Conservation (phyloP, 345 rosid species). For the Zanthoxylum bungeanum region DNA sequence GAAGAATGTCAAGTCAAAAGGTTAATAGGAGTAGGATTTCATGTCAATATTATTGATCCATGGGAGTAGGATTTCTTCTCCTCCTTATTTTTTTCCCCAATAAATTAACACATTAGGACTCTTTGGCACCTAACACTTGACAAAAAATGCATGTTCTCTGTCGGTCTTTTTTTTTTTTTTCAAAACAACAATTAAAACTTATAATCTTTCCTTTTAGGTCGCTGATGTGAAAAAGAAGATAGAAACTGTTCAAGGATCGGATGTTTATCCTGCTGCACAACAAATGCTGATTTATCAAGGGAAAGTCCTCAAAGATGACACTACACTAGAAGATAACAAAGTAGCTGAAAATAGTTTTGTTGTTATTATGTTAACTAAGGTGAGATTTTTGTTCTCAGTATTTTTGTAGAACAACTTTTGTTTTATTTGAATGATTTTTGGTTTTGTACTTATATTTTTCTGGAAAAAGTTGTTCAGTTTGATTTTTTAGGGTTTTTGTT, state of each 20-base stretch:
- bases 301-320: conserved; percentile 72
- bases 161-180: too few species aligned
- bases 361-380: conserved; percentile 85
- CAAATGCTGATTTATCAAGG: conserved; percentile 89
- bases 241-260: conserved; percentile 64
- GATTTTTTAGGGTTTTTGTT: neutral
- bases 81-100: neutral
- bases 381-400: conserved; percentile 12
- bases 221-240: conserved; percentile 73
- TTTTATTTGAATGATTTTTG: neutral
- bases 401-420: neutral
- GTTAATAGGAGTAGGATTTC: neutral
- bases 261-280: conserved; percentile 63
- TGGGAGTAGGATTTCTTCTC: neutral
- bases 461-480: neutral
- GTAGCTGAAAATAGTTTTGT: conserved; percentile 74
- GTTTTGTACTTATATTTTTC: neutral
- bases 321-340: conserved; percentile 70
- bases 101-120: neutral
- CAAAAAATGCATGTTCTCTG: neutral
- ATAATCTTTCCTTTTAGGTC: conserved; percentile 39
- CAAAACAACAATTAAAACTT: neutral
- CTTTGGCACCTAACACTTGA: neutral
- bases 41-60: neutral
- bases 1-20: neutral